Base-by-base conservation (phyloP, 441 rosid species). In the Codiaeum variegatum region DNA sequence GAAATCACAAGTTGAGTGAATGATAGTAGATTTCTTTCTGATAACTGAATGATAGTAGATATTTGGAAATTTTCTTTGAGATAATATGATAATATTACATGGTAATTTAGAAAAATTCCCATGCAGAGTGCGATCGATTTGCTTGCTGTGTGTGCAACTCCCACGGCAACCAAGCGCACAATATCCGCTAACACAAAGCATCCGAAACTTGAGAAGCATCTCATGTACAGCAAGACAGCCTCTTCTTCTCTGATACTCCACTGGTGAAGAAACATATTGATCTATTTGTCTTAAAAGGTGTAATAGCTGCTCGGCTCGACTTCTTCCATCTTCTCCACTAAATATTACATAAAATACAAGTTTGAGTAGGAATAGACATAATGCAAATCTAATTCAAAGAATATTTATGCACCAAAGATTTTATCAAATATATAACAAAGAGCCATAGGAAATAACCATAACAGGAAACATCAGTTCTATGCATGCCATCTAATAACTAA, bases 291-390 rank as follows among this genome's bases (percentile, higher is more conserved):
- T 89, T 85, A 93, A 79, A 66, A 96, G 85, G 85, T 96, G 99
- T 86, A 93, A 75, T 61, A 96, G 90, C 83, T 96, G 99, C 87
- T 96, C 99, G 8, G 97, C 97, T 80, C 99, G 86, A 80, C 97
- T 96, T 88, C 98, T 85, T 76, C 99, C 99, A 86, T 96, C 99
- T 86, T 91, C 99, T 81, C 99, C 99, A 82, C 99, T 96, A 82
- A 72, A 78, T 79, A 69, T 79, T 79, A 77, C 67, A 83, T 66
- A 76, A 29, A 75, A 74, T 60, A 11, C 47, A 13, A 58, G 74
- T 73, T 59, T 80, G 85, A 81, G 84, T 69, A 55, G 73, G 72
- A 44, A 66, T 44, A 73, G 49, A 73, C 64, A 72, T 38, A 12
- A 38, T 16, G 26, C 7, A 49, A 71, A 28, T 71, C 38, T 56